Base-by-base conservation (phyloP, 1,284 basidiomycete species). In the Apiotrichum sp. region DNA sequence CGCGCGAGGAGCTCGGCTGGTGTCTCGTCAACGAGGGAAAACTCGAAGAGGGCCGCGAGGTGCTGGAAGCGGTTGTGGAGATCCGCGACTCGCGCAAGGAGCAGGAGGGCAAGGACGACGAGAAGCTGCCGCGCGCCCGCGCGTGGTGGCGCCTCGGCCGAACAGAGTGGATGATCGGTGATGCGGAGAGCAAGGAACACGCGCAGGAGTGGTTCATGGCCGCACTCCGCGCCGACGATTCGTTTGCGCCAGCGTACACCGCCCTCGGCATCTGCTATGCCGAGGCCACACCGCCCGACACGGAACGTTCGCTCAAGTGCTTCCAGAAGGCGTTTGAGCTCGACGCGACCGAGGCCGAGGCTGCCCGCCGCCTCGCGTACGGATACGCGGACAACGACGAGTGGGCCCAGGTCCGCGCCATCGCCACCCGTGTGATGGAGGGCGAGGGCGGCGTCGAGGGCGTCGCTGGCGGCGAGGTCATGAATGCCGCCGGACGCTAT, bases 251-350 rank as follows among this genome's bases (percentile, higher is more conserved):
- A 0, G 84, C 93, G 0, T 98, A 93, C 74, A 96, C 95, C 0
- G 89, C 92, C 0, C 83, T 99, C 8, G 96, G 96, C 7, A 79
- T 90, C 49, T 95, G 93, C 76, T 98, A 98, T 72, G 77, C 83
- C 16, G 86, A 90, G 52, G 80, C 82, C 11, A 77, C 79, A 11
- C 89, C 91, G 1, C 83, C 86, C 0, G 93, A 98, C 73, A 83
- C 84, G 8, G 83, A 84, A 9, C 85, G 95, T 43, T 88, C 95
- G 1, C 87, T 89, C 14, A 95, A 95, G 71, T 98, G 96, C 72
- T 98, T 97, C 78, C 93, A 98, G 68, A 98, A 96, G 68, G 96
- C 96, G 0, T 98, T 99, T 65, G 96, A 98, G 75, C 83, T 98
- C 2, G 93, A 98, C 74, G 83, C 93, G 1, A 82, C 87, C 11